Percentiles rank a stretch among this genome's conserved stretches.
phyloP scores from a whole-genome alignment of 768 basidiomycete species.

The Suillus americanus region DNA sequence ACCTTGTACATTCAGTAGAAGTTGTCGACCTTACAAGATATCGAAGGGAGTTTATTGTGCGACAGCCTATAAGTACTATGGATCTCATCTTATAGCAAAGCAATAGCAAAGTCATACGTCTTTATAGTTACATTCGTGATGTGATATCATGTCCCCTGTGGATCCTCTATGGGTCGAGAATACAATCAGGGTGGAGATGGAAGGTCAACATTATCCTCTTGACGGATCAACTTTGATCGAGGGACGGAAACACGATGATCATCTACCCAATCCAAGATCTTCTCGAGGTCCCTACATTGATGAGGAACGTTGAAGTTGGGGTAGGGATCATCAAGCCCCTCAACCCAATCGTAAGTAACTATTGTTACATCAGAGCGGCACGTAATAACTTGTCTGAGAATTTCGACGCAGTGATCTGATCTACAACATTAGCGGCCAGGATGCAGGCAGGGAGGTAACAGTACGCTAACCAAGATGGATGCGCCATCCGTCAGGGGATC shows the following conservation, averaged over 20 bases:
- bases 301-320: neutral
- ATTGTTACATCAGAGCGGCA: conserved; percentile 11
- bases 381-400: conserved; percentile 10
- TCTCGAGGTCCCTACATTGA: neutral
- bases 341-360: conserved; percentile 14
- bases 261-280: neutral
- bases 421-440: neutral
- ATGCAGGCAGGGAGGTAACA: neutral
- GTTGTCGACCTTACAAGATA: neutral
- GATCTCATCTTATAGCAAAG: neutral
- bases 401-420: conserved; percentile 11
- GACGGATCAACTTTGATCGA: neutral
- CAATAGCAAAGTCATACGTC: too few species aligned
- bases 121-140: neutral
- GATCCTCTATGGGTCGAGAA: neutral
- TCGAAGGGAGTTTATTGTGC: neutral
- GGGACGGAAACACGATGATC: neutral
- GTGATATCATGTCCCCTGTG: neutral
- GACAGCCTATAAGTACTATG: neutral
- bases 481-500: neutral
- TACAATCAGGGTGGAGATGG: neutral
- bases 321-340: neutral
- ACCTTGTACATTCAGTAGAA: too few species aligned
- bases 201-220: neutral
- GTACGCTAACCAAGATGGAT: conserved; percentile 9